A percentile compares a stretch with the other conserved stretches of the same genome.
phyloP scores from a whole-genome alignment of 305 asterid genomes.

The Solanum hybrid region DNA sequence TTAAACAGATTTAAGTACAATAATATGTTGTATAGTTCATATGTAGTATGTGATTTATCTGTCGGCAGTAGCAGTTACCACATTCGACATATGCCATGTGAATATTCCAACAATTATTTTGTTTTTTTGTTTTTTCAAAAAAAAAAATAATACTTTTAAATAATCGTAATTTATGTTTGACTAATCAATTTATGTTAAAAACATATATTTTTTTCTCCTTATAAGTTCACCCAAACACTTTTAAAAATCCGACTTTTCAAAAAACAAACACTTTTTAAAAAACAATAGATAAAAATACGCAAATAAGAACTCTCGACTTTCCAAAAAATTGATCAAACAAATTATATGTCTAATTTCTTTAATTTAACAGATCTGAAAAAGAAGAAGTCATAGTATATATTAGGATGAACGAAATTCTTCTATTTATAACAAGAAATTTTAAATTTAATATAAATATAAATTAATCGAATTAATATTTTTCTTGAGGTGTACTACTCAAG shows the following conservation, averaged over 20 bases:
- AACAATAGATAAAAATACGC: no score
- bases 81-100: neutral
- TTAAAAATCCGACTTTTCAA: neutral
- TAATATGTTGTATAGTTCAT: neutral
- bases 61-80: neutral
- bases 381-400: neutral
- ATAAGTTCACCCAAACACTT: neutral
- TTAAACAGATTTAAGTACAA: neutral
- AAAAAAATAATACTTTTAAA: neutral
- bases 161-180: neutral
- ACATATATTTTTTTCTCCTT: neutral
- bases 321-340: neutral
- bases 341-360: neutral
- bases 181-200: neutral
- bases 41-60: neutral
- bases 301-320: neutral
- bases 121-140: neutral
- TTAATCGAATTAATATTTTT: neutral
- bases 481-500: neutral
- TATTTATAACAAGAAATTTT: neutral
- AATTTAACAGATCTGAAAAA: neutral
- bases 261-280: neutral
- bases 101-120: neutral
- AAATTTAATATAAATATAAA: fast-evolving
- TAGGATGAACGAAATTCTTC: neutral